Conservation (phyloP, 2,329 filamentous ascomycete genomes). For the Aspergillus sergii region DNA sequence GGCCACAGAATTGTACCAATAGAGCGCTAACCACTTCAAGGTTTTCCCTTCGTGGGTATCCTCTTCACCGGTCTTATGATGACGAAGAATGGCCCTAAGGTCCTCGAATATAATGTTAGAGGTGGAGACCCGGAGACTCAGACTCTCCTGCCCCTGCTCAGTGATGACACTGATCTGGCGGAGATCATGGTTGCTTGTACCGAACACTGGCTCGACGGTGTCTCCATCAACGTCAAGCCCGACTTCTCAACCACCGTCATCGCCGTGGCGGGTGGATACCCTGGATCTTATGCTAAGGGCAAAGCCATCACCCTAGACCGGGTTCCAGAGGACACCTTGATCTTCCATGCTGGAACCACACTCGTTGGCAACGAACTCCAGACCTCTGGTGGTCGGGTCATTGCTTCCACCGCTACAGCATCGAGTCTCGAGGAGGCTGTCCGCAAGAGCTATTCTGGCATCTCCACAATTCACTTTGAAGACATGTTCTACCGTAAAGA, state of each 20-base stretch:
- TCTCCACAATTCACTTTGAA: slow-evolving; percentile 78
- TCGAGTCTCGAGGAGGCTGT: slow-evolving; percentile 79
- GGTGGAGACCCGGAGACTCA: slow-evolving; percentile 93
- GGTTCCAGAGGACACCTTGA: slow-evolving; percentile 60
- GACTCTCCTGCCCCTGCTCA: slow-evolving; percentile 78
- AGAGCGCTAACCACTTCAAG: slow-evolving; percentile 18
- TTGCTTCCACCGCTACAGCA: slow-evolving; percentile 83
- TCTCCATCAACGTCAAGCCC: slow-evolving; percentile 67
- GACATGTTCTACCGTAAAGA: slow-evolving; percentile 92
- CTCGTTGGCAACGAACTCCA: slow-evolving; percentile 65
- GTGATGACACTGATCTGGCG: slow-evolving; percentile 77
- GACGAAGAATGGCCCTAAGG: slow-evolving; percentile 75
- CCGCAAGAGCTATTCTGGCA: slow-evolving; percentile 81
- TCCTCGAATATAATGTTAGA: slow-evolving; percentile 90
- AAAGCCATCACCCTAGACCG: slow-evolving; percentile 62
- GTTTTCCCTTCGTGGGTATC: slow-evolving; percentile 48
- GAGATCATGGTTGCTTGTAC: slow-evolving; percentile 86
- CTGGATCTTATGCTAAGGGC: slow-evolving; percentile 81
- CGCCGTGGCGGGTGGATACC: slow-evolving; percentile 90
- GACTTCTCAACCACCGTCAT: slow-evolving; percentile 88
- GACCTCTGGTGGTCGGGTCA: slow-evolving; percentile 86
- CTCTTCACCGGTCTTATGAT: slow-evolving; percentile 78
- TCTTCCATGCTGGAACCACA: slow-evolving; percentile 92
- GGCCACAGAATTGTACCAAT: not conserved
- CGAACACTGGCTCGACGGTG: slow-evolving; percentile 70